Evolutionary conservation across 768 basidiomycete species (phyloP).

Genomic region (Suillus plorans): DNA sequence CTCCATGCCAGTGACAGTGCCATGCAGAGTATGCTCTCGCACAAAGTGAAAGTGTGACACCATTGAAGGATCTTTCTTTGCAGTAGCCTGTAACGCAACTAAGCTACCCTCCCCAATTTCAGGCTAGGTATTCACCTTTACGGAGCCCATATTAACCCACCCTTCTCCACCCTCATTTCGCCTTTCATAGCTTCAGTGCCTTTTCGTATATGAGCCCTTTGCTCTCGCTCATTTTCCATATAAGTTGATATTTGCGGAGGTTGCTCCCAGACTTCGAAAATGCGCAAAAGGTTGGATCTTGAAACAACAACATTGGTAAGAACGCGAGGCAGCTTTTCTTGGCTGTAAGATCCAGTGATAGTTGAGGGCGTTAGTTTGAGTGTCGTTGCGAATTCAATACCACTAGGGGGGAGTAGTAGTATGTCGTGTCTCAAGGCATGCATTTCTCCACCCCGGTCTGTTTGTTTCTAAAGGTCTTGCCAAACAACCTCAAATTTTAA

Average conservation of each 20-base stretch:
- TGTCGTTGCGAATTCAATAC: conserved; percentile 77
- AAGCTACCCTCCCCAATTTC: conserved; percentile 15
- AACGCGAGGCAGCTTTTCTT: conserved; percentile 31
- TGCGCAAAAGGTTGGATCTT: conserved; percentile 73
- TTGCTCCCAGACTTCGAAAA: conserved; percentile 86
- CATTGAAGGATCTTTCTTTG: conserved; percentile 51
- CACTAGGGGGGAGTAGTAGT: conserved; percentile 62
- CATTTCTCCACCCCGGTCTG: conserved; percentile 37
- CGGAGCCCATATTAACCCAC: conserved; percentile 70
- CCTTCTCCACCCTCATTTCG: conserved; percentile 73
- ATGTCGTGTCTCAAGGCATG: conserved; percentile 79
- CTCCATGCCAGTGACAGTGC: conserved; percentile 83
- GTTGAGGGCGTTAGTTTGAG: conserved; percentile 70
- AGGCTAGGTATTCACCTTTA: conserved; percentile 61
- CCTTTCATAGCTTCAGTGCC: conserved; percentile 77
- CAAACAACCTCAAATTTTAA: too few relatives aligned
- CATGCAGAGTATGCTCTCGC: conserved; percentile 80
- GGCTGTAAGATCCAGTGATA: conserved; percentile 21
- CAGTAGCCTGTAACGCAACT: conserved; percentile 46
- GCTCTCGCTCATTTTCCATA: conserved; percentile 62
- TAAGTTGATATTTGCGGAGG: conserved; percentile 53
- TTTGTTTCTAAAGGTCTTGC: too few relatives aligned
- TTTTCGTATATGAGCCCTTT: conserved; percentile 51
- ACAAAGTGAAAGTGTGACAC: conserved; percentile 74
- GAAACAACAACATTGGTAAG: conserved; percentile 82